Percentiles rank a stretch among this genome's conserved stretches.
These are phyloP conservation scores for Ascosphaera pollenicola DNA, from an alignment of 2,329 filamentous ascomycete species.

Conservation along the genomic window DNA sequence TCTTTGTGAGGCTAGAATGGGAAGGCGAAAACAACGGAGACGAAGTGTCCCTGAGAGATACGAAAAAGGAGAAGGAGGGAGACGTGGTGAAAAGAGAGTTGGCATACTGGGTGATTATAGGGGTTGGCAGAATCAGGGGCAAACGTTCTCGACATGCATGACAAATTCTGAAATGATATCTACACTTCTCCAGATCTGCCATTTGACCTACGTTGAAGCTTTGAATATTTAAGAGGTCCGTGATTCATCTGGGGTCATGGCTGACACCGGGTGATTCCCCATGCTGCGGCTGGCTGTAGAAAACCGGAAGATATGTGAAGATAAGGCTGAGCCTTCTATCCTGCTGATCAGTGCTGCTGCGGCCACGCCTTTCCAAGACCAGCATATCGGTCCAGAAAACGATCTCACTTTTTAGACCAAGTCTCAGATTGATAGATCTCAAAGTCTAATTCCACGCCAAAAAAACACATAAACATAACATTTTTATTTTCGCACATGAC, in stretches of 20 bases:
- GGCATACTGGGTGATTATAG: slow-evolving; percentile 89
- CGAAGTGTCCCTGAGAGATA: slow-evolving; percentile 10
- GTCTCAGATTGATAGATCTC: slow-evolving; percentile 5
- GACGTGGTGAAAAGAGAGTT: slow-evolving; percentile 63
- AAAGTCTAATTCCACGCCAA: background rate
- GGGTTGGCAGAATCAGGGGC: slow-evolving; percentile 52
- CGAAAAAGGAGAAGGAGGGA: slow-evolving; percentile 29
- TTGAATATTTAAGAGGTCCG: no score
- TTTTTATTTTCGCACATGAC: background rate
- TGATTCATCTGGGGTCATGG: no score
- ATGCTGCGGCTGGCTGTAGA: no score
- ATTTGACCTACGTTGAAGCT: no score
- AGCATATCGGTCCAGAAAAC: no score
- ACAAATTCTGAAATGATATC: slow-evolving; percentile 3
- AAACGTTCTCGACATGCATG: background rate
- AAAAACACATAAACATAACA: slow-evolving; percentile 3
- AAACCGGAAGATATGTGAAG: no score
- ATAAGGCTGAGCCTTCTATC: no score
- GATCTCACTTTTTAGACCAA: background rate
- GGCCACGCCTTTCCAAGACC: no score
- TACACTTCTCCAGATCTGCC: background rate
- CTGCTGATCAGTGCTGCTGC: no score
- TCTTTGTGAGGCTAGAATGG: slow-evolving; percentile 87
- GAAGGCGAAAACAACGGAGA: slow-evolving; percentile 37
- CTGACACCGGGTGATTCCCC: no score